phyloP scores from a whole-genome alignment of 2,329 filamentous ascomycete genomes.

The Epichloe festucae region DNA sequence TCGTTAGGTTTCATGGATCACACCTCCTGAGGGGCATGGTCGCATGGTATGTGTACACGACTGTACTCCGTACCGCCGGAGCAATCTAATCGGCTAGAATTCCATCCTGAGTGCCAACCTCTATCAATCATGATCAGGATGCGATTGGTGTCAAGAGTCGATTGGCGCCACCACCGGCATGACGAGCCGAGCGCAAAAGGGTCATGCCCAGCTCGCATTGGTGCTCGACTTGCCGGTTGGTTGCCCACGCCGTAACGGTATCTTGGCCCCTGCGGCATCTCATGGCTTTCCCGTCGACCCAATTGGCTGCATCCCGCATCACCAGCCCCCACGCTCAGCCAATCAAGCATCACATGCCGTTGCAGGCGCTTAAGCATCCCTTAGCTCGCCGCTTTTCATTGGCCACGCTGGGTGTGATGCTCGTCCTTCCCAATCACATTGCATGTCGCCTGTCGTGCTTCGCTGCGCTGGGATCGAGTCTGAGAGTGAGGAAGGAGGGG shows the following conservation, averaged over 20 bases:
- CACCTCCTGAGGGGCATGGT: too few species aligned
- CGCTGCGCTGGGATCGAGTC: neutral
- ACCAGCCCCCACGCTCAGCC: slow-evolving; percentile 11
- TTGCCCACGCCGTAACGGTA: too few species aligned
- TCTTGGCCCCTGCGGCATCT: neutral
- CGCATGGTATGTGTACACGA: too few species aligned
- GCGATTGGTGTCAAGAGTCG: neutral
- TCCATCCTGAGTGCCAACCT: neutral
- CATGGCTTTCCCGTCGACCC: neutral
- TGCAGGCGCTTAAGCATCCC: slow-evolving; percentile 20
- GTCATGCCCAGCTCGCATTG: neutral
- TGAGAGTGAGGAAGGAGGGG: neutral
- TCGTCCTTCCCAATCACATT: slow-evolving; percentile 1
- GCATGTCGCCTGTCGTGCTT: slow-evolving; percentile 8
- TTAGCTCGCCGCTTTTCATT: slow-evolving; percentile 13
- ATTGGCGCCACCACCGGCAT: neutral
- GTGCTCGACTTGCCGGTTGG: too few species aligned
- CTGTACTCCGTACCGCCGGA: too few species aligned
- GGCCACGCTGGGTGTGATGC: slow-evolving; percentile 9
- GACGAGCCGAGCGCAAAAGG: neutral
- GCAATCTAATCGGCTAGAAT: too few species aligned
- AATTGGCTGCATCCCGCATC: slow-evolving; percentile 14
- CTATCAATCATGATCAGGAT: neutral
- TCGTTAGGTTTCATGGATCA: too few species aligned
- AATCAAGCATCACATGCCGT: slow-evolving; percentile 15